Evolutionary conservation across 2,329 filamentous ascomycete genomes (phyloP).

Genomic region (Cercospora sesami): DNA sequence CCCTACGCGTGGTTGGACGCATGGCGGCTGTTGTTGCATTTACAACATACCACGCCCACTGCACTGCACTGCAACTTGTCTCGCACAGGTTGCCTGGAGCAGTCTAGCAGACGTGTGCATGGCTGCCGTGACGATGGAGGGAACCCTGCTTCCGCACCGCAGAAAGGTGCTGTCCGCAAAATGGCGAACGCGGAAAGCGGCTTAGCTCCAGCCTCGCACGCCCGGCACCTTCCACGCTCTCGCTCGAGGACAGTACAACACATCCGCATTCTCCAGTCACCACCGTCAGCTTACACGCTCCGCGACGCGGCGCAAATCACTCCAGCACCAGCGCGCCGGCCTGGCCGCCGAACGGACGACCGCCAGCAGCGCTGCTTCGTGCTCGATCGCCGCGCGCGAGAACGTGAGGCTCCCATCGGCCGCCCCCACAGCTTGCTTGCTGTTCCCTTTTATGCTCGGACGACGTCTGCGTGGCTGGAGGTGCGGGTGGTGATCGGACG

Average conservation of each 20-base stretch:
- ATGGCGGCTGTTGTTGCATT: neutral
- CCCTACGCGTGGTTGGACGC: neutral
- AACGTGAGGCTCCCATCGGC: neutral
- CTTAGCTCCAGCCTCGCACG: neutral
- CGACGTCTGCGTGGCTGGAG: neutral
- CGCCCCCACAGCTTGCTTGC: neutral
- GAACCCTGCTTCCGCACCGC: neutral
- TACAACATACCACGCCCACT: neutral
- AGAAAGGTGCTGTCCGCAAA: neutral
- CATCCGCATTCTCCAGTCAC: neutral
- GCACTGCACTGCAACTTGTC: neutral
- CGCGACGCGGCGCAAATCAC: neutral
- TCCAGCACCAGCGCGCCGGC: neutral
- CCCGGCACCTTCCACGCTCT: neutral
- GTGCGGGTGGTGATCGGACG: conserved; percentile 1
- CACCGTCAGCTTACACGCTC: neutral
- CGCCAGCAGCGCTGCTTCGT: neutral
- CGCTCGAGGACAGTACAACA: neutral
- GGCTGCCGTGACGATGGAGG: neutral
- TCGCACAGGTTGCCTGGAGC: neutral
- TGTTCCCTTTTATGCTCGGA: neutral
- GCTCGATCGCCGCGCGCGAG: neutral
- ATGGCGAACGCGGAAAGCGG: neutral
- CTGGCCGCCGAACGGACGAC: neutral
- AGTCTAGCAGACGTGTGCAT: neutral